These are phyloP conservation scores for Saccharomycopsis fermentans DNA, from an alignment of 805 yeast species.

Conservation along the genomic window DNA sequence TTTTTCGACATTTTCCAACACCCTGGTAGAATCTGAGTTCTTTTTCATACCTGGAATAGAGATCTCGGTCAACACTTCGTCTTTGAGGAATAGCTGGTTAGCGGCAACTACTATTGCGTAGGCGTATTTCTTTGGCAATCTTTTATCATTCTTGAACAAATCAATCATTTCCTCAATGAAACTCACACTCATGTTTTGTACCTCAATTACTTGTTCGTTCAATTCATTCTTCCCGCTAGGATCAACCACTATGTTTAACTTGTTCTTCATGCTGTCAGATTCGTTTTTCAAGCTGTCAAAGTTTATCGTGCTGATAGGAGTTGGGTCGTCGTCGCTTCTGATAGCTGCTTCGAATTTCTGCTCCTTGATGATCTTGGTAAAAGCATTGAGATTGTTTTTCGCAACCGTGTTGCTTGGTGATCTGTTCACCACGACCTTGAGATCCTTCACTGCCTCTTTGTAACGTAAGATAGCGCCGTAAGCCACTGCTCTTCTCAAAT, in stretches of 20 bases:
- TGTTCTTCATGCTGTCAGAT: neutral
- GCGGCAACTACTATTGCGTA: conserved; percentile 73
- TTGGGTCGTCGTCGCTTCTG: conserved; percentile 52
- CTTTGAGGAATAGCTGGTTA: conserved; percentile 49
- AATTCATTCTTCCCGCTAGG: conserved; percentile 16
- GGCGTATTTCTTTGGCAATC: conserved; percentile 71
- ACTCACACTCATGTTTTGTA: conserved; percentile 36
- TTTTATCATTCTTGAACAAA: conserved; percentile 63
- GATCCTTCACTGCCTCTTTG: conserved; percentile 61
- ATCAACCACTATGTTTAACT: conserved; percentile 23
- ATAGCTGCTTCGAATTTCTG: conserved; percentile 83
- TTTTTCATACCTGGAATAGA: conserved; percentile 26
- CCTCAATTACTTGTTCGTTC: conserved; percentile 22
- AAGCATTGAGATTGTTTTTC: conserved; percentile 46
- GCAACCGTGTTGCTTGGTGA: conserved; percentile 68
- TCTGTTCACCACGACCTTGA: conserved; percentile 47
- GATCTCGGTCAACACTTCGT: conserved; percentile 70
- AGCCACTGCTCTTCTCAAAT: conserved; percentile 82
- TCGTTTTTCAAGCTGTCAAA: conserved; percentile 23
- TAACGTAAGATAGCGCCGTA: conserved; percentile 66
- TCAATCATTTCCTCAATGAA: conserved; percentile 60
- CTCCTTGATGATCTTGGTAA: conserved; percentile 55
- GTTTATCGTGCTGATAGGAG: conserved; percentile 39
- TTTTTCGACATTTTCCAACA: conserved; percentile 29
- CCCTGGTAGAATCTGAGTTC: conserved; percentile 12